phyloP scores from a whole-genome alignment of 2,329 filamentous ascomycete genomes.

The Phyllachora maydis region DNA sequence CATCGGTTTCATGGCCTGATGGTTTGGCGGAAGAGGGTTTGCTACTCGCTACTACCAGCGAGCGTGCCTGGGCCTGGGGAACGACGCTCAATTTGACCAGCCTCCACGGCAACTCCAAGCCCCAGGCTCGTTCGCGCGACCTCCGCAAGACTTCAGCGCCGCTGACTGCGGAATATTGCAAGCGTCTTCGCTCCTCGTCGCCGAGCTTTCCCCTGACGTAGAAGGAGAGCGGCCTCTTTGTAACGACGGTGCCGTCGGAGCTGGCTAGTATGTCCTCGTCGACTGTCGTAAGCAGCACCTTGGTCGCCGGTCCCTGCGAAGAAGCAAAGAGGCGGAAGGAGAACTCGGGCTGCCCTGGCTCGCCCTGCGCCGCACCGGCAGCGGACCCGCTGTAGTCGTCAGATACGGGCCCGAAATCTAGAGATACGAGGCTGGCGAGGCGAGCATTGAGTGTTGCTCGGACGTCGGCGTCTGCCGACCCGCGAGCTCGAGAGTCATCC shows the following conservation, averaged over 20 bases:
- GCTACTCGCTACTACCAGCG: slow-evolving; percentile 2
- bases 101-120: slow-evolving; percentile 38
- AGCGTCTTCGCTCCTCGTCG: slow-evolving; percentile 15
- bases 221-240: slow-evolving; percentile 20
- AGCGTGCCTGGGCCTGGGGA: slow-evolving; percentile 1
- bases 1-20: slow-evolving; percentile 1
- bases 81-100: slow-evolving; percentile 22
- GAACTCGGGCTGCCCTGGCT: too few relatives aligned
- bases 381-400: too few relatives aligned
- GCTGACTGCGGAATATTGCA: slow-evolving; percentile 24
- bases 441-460: slow-evolving; percentile 23
- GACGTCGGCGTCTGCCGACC: slow-evolving; percentile 14
- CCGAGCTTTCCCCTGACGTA: slow-evolving; percentile 23
- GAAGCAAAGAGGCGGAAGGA: slow-evolving; percentile 36
- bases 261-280: slow-evolving; percentile 14
- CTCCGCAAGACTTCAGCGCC: slow-evolving; percentile 26
- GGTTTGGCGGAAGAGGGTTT: too few relatives aligned
- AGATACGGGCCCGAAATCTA: slow-evolving; percentile 10
- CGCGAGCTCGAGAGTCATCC: slow-evolving; percentile 6
- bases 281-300: slow-evolving; percentile 25
- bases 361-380: too few relatives aligned
- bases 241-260: slow-evolving; percentile 16
- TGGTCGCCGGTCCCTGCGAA: slow-evolving; percentile 25
- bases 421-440: slow-evolving; percentile 22
- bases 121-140: slow-evolving; percentile 27